Evolutionary conservation across 208 protist genomes (phyloP), one percentile per base, ranked within the genome.

Genomic region (Wallacemonas rigidus): DNA sequence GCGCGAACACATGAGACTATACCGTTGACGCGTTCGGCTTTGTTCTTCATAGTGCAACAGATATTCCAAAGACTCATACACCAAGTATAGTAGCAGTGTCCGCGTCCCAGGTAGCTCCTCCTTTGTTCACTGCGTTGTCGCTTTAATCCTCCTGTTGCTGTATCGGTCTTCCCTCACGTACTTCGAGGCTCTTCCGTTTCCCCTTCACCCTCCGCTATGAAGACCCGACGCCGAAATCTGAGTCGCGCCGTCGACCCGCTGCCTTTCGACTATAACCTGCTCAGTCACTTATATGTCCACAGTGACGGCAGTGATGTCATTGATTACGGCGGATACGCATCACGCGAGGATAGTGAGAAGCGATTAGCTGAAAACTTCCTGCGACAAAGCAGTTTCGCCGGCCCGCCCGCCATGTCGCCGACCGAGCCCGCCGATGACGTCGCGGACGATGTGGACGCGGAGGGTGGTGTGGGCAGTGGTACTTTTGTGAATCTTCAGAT

Each of bases 301-400:
- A 80, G 80, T 7, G 79, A 94, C 38, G 87, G 86, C 47, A 86
- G 82, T 15, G 88, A 96, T 38, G 77, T 96, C 12, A 80, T 96
- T 50, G 87, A 96, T 73, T 92, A 93, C 76, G 82, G 80, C 41
- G 91, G 91, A 12, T 77, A 81, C 44, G 65, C 55, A 0, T 50
- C 71, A 12, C 15, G 15, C 35, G n/a, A 58, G 8, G 69, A 67
- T 45, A 64, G 51, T 8, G 70, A 77, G 7, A 80, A 82, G 15
- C 45, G 64, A 2, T 65, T 69, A 15, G 79, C 87, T 55, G 53
- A 74, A 54, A 75, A 82, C 6, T 80, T 88, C 38, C 62, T 89
- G 2, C 79, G 74, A 15, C 86, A 86, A 48, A 77, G 75, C 51
- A 90, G 80, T 71, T 88, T 78, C 64, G 40, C 57, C 38, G 64